Evolutionary conservation across 208 protist genomes (phyloP).

Genomic region (Acanthamoeba lenticulata): DNA sequence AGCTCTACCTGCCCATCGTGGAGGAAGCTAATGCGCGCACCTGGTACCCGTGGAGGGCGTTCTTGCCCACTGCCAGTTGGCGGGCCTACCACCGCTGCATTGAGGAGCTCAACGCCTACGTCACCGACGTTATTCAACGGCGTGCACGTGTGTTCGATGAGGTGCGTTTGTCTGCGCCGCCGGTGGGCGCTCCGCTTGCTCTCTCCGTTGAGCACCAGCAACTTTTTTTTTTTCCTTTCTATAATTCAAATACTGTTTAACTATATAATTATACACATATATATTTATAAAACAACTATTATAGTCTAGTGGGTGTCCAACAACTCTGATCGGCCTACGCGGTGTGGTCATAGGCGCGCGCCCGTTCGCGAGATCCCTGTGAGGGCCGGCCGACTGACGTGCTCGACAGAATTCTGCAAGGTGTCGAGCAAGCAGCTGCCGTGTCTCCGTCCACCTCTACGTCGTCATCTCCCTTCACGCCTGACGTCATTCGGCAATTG

Average conservation of each 20-base stretch:
- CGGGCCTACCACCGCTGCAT: slow-evolving; percentile 87
- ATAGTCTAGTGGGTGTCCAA: not conserved
- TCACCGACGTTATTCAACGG: slow-evolving; percentile 87
- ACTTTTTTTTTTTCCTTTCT: no score
- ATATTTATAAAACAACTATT: no score
- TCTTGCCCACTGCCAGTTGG: slow-evolving; percentile 88
- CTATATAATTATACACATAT: no score
- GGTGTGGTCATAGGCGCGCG: slow-evolving; percentile 65
- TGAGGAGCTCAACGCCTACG: slow-evolving; percentile 86
- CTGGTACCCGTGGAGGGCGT: slow-evolving; percentile 91
- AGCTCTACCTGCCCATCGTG: slow-evolving; percentile 92
- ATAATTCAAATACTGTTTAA: no score
- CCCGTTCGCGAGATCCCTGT: slow-evolving; percentile 77
- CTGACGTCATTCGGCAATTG: slow-evolving; percentile 85
- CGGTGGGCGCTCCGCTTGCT: no score
- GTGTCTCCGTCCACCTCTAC: not conserved
- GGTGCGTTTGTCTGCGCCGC: not conserved
- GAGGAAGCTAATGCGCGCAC: slow-evolving; percentile 92
- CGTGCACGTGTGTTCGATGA: slow-evolving; percentile 86
- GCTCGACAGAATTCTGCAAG: not conserved
- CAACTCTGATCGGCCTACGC: not conserved
- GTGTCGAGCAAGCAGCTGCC: not conserved
- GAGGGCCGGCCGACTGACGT: not conserved
- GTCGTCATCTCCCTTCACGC: slow-evolving; percentile 72
- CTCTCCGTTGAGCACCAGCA: not conserved